Conservation (phyloP, 805 yeast genomes). For the Suhomyces xylopsoci region DNA sequence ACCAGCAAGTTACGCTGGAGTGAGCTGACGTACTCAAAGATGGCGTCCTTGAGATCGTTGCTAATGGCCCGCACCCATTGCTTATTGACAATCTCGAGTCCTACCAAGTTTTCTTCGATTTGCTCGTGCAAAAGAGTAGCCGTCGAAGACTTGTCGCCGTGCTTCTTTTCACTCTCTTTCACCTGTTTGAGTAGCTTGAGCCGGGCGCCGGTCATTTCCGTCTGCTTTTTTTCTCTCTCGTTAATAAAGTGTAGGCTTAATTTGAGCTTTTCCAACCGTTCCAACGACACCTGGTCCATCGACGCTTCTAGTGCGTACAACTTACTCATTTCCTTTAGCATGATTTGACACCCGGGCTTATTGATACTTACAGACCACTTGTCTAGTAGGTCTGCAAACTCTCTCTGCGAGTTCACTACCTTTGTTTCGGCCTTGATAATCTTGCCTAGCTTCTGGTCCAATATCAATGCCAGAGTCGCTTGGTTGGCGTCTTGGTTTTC, state of each 20-base stretch:
- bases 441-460: slow-evolving; percentile 33
- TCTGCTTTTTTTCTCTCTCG: slow-evolving; percentile 49
- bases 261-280: slow-evolving; percentile 43
- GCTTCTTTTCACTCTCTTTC: slow-evolving; percentile 40
- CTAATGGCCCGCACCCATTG: slow-evolving; percentile 49
- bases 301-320: slow-evolving; percentile 38
- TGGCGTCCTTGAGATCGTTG: slow-evolving; percentile 42
- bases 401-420: slow-evolving; percentile 31
- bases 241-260: slow-evolving; percentile 44
- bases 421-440: slow-evolving; percentile 40
- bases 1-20: slow-evolving; percentile 27
- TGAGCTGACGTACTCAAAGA: slow-evolving; percentile 40
- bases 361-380: slow-evolving; percentile 43
- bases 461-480: slow-evolving; percentile 20
- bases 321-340: slow-evolving; percentile 40
- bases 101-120: slow-evolving; percentile 49
- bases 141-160: slow-evolving; percentile 43
- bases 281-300: slow-evolving; percentile 32
- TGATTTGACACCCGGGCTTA: slow-evolving; percentile 34
- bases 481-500: not conserved
- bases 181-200: slow-evolving; percentile 35
- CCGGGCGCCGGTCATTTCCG: slow-evolving; percentile 35
- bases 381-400: slow-evolving; percentile 37
- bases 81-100: slow-evolving; percentile 50
- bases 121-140: slow-evolving; percentile 47